phyloP scores from a whole-genome alignment of 2,329 filamentous ascomycete species.

The Sclerotinia subarctica region DNA sequence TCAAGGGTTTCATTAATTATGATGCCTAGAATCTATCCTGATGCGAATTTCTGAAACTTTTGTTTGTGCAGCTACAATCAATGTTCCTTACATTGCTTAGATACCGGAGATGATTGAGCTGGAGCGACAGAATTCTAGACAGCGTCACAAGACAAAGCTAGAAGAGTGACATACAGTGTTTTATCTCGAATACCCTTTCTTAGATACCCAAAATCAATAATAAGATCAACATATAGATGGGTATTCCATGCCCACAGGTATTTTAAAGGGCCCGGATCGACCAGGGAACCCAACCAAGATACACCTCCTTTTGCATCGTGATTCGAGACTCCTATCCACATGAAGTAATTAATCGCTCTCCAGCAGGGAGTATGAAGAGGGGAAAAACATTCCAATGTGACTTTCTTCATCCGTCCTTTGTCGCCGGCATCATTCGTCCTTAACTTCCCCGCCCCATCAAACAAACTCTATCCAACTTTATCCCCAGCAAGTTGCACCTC shows the following conservation, averaged over 20 bases:
- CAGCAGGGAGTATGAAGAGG: neutral
- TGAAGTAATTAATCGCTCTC: neutral
- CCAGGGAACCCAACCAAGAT: neutral
- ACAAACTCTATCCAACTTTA: slow-evolving; percentile 7
- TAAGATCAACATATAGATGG: slow-evolving; percentile 7
- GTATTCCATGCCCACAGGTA: neutral
- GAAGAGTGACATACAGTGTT: neutral
- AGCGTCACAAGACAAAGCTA: neutral
- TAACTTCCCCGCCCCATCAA: neutral
- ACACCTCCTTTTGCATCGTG: neutral
- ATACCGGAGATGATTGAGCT: neutral
- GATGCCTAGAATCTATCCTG: slow-evolving; percentile 14
- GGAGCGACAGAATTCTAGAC: neutral
- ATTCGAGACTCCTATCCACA: neutral
- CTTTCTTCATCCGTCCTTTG: neutral
- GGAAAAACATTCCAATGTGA: neutral
- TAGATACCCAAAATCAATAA: neutral
- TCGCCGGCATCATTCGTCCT: too few relatives aligned
- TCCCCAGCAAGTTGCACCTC: neutral
- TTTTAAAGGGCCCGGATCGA: slow-evolving; percentile 6
- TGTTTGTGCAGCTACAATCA: neutral
- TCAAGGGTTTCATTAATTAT: slow-evolving; percentile 17
- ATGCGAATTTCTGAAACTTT: slow-evolving; percentile 10
- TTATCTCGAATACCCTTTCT: neutral
- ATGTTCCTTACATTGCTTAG: slow-evolving; percentile 10